Evolutionary conservation across 2,329 filamentous ascomycete genomes (phyloP).

Genomic region (Aspergillus sergii): DNA sequence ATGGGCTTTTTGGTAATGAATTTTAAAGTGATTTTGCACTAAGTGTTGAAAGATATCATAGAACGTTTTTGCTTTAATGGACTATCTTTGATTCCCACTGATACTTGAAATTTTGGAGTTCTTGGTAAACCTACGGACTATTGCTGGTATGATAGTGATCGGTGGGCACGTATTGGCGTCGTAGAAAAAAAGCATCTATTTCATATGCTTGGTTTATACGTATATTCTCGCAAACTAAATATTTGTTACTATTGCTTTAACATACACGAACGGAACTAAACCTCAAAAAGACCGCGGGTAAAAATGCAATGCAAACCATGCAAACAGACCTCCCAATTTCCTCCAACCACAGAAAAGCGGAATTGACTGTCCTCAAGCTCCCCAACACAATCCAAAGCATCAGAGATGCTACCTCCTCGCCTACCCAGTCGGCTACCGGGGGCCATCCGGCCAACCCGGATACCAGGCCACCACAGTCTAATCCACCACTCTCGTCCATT

Average conservation of each 20-base stretch:
- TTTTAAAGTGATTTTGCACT: conserved; percentile 15
- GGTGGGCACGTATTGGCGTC: not conserved
- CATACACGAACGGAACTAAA: too few relatives aligned
- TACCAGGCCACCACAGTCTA: conserved; percentile 30
- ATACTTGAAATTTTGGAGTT: not conserved
- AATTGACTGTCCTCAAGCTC: not conserved
- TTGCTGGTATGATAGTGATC: not conserved
- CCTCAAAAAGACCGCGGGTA: not conserved
- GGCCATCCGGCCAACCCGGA: conserved; percentile 39
- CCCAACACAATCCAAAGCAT: conserved; percentile 9
- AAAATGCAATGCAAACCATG: not conserved
- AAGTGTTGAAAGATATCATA: conserved; percentile 20
- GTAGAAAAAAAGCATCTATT: not conserved
- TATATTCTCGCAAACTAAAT: not conserved
- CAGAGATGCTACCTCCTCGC: conserved; percentile 38
- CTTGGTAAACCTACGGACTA: not conserved
- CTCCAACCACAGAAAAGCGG: not conserved
- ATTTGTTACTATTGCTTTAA: not conserved
- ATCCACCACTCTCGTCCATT: conserved; percentile 52
- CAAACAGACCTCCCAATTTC: conserved; percentile 12
- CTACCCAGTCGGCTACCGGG: conserved; percentile 43
- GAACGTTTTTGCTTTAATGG: conserved; percentile 20
- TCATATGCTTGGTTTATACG: too few relatives aligned
- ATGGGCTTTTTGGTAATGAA: conserved; percentile 14
- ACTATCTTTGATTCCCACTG: conserved; percentile 21